Evolutionary conservation across 495 filamentous ascomycete genomes (phyloP).

Genomic region (Cenococcum geophilum): DNA sequence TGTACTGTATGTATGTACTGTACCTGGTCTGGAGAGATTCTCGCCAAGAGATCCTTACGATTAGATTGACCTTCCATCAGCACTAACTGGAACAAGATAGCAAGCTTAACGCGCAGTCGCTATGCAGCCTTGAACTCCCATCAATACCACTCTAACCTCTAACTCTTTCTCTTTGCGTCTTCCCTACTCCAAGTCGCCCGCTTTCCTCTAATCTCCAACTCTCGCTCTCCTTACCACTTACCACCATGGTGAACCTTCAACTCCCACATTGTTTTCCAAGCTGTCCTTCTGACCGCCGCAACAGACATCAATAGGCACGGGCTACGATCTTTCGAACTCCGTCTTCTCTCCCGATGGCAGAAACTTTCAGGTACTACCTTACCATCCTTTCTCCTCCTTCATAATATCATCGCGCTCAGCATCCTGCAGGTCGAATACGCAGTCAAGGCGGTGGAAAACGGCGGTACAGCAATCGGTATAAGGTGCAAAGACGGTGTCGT

Average conservation of each 20-base stretch:
- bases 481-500: constrained; percentile 96
- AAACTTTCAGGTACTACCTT: constrained; percentile 73
- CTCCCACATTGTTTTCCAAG: not conserved
- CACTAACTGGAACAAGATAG: not conserved
- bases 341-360: constrained; percentile 98
- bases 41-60: not conserved
- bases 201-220: not conserved
- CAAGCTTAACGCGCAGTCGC: not conserved
- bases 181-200: not conserved
- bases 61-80: not conserved
- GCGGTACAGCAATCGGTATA: constrained; percentile 93
- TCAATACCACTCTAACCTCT: not conserved
- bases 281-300: constrained; percentile 16
- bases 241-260: constrained; percentile 28
- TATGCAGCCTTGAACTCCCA: not conserved
- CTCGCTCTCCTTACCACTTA: constrained; percentile 2
- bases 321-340: constrained; percentile 98
- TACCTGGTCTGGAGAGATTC: too few species aligned
- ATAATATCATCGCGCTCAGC: not conserved
- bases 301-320: constrained; percentile 98
- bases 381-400: not conserved
- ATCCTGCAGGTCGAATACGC: constrained; percentile 79
- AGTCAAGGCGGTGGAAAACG: constrained; percentile 96
- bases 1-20: too few species aligned
- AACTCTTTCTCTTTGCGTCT: not conserved